Base-by-base conservation (phyloP, 2,329 filamentous ascomycete species). In the Hypocreales sp. region DNA sequence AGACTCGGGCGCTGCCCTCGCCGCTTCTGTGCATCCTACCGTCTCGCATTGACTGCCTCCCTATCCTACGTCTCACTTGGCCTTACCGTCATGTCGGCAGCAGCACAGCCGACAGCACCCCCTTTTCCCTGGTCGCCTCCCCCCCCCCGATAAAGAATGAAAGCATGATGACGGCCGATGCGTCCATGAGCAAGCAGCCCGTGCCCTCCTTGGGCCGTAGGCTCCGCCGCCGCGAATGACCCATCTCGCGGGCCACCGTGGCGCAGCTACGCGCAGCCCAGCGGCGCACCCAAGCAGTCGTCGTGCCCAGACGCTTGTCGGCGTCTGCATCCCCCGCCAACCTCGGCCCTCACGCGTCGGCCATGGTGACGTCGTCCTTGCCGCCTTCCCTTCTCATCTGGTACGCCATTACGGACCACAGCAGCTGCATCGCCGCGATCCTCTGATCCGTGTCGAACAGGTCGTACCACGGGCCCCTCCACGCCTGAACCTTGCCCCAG, bases 381-480 rank as follows among this genome's bases (percentile, higher is more conserved):
- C 6, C 14, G 8, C 17, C 19, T 15, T 43, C 40, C 37, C 50
- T 58, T 35, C 65, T 56, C 69, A 75, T 74, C 41, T 68, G 48
- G 44, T 64, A 76, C 3, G 58, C 58, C 61, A 72, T 69, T 42
- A 75, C 52, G 4, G 55, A 58, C 71, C 72, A 77, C 1, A 73
- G 37, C 8, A 66, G 34, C 35, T 56, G 49, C 63, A 75, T 63
- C 3, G 68, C 70, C 36, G 60, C 58, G 15, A 74, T 41, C 24
- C 72, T 48, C 29, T 76, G 63, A 14, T 64, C 54, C 1, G 46
- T 41, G 25, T 60, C 36, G 39, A 74, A 76, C 8, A 76, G 46
- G 40, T 77, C 72, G 39, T 57, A 73, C 72, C 72, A 77, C 21
- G 45, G 53, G 35, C 65, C 74, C 33, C 71, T 59, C 58, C 64